Base-by-base conservation (phyloP, 2,329 filamentous ascomycete genomes). In the Epichloe hybrida region DNA sequence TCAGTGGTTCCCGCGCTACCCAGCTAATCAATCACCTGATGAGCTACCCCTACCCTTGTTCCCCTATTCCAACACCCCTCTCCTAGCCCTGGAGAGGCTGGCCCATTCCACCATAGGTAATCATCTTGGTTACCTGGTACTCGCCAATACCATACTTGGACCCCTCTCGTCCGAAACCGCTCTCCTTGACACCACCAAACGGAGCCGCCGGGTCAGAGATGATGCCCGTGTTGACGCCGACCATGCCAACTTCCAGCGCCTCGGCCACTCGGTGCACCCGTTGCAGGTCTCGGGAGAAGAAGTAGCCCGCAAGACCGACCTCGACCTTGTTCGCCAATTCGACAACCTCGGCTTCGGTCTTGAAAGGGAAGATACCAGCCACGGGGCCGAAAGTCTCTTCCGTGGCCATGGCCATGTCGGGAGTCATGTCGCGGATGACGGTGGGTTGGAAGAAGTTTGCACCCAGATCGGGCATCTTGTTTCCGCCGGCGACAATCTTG, bases 381-480 rank as follows among this genome's bases (percentile, higher is more conserved):
- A 97, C 86, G 3, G 93, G 93, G 0, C 93, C 93, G 64, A 98
- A 98, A 0, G 91, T 98, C 73, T 98, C 93, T 68, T 97, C 91
- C 1, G 73, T 73, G 4, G 87, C 83, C 57, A 97, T 77, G 53
- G 79, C 76, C 93, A 97, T 97, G 41, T 90, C 81, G 52, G 76
- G 73, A 11, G 76, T 95, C 83, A 95, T 91, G 55, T 86, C 86
- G 9, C 86, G 83, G 54, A 98, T 80, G 41, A 97, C 86, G 0
- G 93, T 97, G 3, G 88, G 88, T 61, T 89, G 79, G 71, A 85
- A 95, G 72, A 94, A 98, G 71, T 94, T 94, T 39, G 74, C 64
- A 4, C 93, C 91, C 2, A 95, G 72, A 17, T 89, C 80, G 1
- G 82, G 75, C 52, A 90, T 69, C 63, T 76, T 80, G 65, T 86